Percentiles rank a stretch among this genome's conserved stretches.
phyloP scores from a whole-genome alignment of 768 basidiomycete genomes.

The Clitopilus hobsonii region DNA sequence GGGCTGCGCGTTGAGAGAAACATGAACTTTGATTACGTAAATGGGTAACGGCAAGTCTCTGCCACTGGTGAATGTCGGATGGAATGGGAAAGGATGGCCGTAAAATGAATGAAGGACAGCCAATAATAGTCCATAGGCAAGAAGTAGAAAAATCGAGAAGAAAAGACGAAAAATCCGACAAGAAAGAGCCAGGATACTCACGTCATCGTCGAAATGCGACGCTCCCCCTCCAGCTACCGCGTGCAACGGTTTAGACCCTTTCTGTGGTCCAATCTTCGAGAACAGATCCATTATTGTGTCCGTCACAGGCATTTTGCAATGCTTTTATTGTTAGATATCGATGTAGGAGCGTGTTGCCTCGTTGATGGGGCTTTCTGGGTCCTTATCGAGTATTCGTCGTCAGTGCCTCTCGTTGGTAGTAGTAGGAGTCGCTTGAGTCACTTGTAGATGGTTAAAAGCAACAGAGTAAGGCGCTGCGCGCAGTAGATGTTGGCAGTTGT shows the following conservation, averaged over 20 bases:
- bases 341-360: not conserved
- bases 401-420: not conserved
- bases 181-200: slow-evolving; percentile 33
- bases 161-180: not conserved
- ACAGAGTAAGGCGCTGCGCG: not conserved
- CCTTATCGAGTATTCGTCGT: not conserved
- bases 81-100: slow-evolving; percentile 4
- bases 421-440: not conserved
- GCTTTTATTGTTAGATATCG: not conserved
- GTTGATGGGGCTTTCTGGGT: not conserved
- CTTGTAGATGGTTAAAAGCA: not conserved
- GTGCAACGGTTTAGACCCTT: slow-evolving; percentile 30
- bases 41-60: slow-evolving; percentile 3
- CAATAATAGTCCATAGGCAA: too few species aligned
- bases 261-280: slow-evolving; percentile 41
- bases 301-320: slow-evolving; percentile 43
- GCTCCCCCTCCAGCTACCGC: slow-evolving; percentile 41
- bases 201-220: slow-evolving; percentile 67
- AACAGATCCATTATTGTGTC: slow-evolving; percentile 53
- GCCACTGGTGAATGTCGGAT: slow-evolving; percentile 2
- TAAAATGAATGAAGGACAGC: slow-evolving; percentile 1
- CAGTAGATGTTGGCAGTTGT: not conserved
- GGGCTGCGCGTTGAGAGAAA: slow-evolving; percentile 28
- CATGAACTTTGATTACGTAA: slow-evolving; percentile 43
- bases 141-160: slow-evolving; percentile 9